Conservation (phyloP, 2,329 filamentous ascomycete species). For the Phyllosticta citriasiana region DNA sequence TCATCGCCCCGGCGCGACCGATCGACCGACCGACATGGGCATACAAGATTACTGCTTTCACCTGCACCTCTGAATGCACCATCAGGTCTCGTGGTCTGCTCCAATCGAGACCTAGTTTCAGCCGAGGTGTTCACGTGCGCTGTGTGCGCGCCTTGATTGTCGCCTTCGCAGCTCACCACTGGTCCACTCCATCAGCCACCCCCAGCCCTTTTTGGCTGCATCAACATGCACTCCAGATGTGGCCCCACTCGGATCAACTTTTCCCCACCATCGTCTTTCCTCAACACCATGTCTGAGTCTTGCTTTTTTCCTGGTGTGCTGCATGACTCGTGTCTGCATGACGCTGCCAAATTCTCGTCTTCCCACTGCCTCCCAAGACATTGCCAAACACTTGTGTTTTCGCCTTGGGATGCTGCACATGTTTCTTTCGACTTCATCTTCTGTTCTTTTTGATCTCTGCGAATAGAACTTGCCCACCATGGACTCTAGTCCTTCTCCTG, state of each 20-base stretch:
- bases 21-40: not conserved
- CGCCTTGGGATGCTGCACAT: not conserved
- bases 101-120: conserved; percentile 8
- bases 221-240: not conserved
- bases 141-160: conserved; percentile 7
- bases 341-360: not conserved
- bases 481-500: too few relatives aligned
- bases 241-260: not conserved
- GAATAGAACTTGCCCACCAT: too few relatives aligned
- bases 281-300: not conserved
- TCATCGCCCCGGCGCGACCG: not conserved
- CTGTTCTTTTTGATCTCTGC: not conserved
- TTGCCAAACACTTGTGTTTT: not conserved
- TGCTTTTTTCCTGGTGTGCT: not conserved
- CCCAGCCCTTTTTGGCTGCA: not conserved
- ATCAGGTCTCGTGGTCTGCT: conserved; percentile 7
- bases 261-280: not conserved
- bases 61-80: conserved; percentile 7
- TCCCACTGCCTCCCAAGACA: not conserved
- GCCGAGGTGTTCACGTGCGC: conserved; percentile 5
- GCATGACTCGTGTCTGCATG: not conserved
- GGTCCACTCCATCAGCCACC: not conserved
- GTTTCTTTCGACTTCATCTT: not conserved
- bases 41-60: conserved; percentile 7
- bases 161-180: conserved; percentile 1